Conservation (phyloP, 2,329 filamentous ascomycete species). For the Clathrospora elynae region DNA sequence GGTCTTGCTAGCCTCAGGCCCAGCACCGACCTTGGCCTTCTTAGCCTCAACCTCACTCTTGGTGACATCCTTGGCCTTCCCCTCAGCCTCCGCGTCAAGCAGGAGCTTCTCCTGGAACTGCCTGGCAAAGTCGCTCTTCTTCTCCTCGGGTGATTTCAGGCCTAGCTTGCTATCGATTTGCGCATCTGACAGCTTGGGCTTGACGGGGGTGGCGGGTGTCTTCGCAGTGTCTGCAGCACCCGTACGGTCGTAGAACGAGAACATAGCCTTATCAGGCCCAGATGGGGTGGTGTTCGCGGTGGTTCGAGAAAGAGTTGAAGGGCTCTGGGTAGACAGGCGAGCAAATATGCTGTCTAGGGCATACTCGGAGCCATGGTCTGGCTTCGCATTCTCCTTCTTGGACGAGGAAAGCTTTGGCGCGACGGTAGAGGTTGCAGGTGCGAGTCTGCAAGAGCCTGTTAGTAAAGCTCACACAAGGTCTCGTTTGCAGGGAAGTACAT, state of each 20-base stretch:
- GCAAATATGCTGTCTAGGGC: slow-evolving; percentile 29
- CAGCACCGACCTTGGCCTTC: not conserved
- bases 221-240: not conserved
- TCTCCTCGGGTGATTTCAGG: not conserved
- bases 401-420: not conserved
- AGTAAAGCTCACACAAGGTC: slow-evolving; percentile 2
- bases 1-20: not conserved
- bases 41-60: not conserved
- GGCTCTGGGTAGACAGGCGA: slow-evolving; percentile 15
- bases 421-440: not conserved
- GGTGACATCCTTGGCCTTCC: not conserved
- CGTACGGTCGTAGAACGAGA: slow-evolving; percentile 8
- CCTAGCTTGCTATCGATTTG: too few species aligned
- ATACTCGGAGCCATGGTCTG: not conserved
- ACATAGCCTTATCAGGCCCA: slow-evolving; percentile 7
- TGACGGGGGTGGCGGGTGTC: not conserved
- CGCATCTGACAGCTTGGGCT: not conserved
- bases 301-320: not conserved
- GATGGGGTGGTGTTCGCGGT: not conserved
- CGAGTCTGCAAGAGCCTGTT: slow-evolving; percentile 5
- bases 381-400: slow-evolving; percentile 5
- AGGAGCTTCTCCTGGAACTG: too few species aligned
- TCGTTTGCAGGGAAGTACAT: not conserved
- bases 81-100: not conserved
- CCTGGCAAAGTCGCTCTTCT: too few species aligned